Conservation (phyloP, 805 yeast genomes). For the Spathaspora boniae region DNA sequence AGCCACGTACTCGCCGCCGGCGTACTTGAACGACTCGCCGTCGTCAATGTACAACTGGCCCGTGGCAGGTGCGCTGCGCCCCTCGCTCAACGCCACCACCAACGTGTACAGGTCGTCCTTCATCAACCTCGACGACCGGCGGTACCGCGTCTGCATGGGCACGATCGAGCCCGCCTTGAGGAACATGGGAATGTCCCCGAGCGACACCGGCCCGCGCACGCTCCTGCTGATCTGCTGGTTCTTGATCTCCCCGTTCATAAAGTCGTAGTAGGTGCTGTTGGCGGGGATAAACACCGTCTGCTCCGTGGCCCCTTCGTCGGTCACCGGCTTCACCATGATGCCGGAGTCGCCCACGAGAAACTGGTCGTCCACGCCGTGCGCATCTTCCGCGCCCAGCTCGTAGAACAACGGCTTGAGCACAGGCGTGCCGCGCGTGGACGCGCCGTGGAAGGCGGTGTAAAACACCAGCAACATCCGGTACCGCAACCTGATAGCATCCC, state of each 20-base stretch:
- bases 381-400: slow-evolving; percentile 45
- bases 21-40: slow-evolving; percentile 66
- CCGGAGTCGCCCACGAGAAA: slow-evolving; percentile 74
- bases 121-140: slow-evolving; percentile 80
- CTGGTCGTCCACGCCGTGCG: slow-evolving; percentile 72
- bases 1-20: slow-evolving; percentile 46
- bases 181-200: slow-evolving; percentile 66
- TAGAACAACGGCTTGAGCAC: slow-evolving; percentile 68
- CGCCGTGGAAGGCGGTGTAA: slow-evolving; percentile 72
- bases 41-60: slow-evolving; percentile 78
- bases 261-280: slow-evolving; percentile 48
- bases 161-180: slow-evolving; percentile 78
- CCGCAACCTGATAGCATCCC: slow-evolving; percentile 69
- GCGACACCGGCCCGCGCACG: slow-evolving; percentile 42
- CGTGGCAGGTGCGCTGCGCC: slow-evolving; percentile 45
- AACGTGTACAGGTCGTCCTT: slow-evolving; percentile 76
- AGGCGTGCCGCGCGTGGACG: slow-evolving; percentile 63
- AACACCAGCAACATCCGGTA: slow-evolving; percentile 74
- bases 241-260: slow-evolving; percentile 29
- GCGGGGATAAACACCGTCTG: slow-evolving; percentile 54
- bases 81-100: slow-evolving; percentile 56
- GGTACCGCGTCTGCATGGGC: slow-evolving; percentile 63
- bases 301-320: slow-evolving; percentile 44
- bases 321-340: slow-evolving; percentile 76
- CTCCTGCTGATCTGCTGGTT: slow-evolving; percentile 9